Evolutionary conservation across 1,139 yeast genomes (phyloP).

Genomic region (Eremothecium cymbalariae): DNA sequence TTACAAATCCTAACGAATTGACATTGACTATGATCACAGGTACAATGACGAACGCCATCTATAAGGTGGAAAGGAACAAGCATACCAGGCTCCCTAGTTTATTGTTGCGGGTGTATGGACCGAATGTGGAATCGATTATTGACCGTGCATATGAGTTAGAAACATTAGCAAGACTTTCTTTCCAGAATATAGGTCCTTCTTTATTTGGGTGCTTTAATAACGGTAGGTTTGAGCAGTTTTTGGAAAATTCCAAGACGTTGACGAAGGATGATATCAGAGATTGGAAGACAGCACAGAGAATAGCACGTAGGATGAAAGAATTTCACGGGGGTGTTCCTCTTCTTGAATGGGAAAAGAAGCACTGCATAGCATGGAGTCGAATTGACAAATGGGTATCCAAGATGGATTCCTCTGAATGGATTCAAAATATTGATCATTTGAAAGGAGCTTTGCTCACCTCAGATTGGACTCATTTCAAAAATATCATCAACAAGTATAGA

Average conservation of each 20-base stretch:
- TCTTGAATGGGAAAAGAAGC: constrained; percentile 42
- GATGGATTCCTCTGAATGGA: constrained; percentile 40
- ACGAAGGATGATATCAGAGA: constrained; percentile 65
- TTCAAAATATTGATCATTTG: constrained; percentile 29
- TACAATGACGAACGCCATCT: constrained; percentile 87
- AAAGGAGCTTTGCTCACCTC: constrained; percentile 43
- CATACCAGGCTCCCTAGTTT: constrained; percentile 38
- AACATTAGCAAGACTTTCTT: constrained; percentile 63
- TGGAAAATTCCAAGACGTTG: constrained; percentile 61
- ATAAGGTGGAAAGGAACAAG: constrained; percentile 54
- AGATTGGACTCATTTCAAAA: constrained; percentile 44
- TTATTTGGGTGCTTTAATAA: constrained; percentile 81
- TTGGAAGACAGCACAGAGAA: constrained; percentile 68
- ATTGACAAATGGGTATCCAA: constrained; percentile 63
- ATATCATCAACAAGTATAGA: constrained; percentile 43
- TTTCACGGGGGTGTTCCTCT: constrained; percentile 75
- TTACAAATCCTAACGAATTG: constrained; percentile 32
- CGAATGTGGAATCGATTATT: constrained; percentile 75
- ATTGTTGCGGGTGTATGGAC: constrained; percentile 81
- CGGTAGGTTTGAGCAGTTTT: constrained; percentile 87
- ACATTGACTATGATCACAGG: constrained; percentile 69
- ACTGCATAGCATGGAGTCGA: constrained; percentile 64
- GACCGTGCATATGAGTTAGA: constrained; percentile 77
- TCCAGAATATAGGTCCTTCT: constrained; percentile 78
- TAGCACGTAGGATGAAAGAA: constrained; percentile 95